A percentile compares a stretch with the other conserved stretches of the same genome.
phyloP scores from a whole-genome alignment of 2,329 filamentous ascomycete genomes.

The Fusarium sacchari region DNA sequence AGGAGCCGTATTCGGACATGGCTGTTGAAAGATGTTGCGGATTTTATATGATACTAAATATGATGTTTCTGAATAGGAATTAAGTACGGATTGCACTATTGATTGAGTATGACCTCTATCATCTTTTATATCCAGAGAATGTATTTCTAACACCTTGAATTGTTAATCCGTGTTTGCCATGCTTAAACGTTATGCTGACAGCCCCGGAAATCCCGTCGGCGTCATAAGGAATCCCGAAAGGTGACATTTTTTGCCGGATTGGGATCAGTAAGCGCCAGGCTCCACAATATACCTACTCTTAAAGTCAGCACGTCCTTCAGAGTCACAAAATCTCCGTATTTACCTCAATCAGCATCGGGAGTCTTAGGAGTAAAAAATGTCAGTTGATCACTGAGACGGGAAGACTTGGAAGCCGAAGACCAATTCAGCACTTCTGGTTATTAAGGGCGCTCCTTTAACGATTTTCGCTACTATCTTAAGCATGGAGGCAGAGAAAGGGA shows the following conservation, averaged over 20 bases:
- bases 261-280: background rate
- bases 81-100: fast-evolving
- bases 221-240: background rate
- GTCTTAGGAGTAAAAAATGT: background rate
- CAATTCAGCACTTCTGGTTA: background rate
- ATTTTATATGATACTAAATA: background rate
- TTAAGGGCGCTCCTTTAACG: background rate
- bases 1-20: constrained; percentile 2
- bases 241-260: background rate
- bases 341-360: background rate
- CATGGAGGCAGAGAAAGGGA: no score
- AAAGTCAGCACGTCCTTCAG: background rate
- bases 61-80: fast-evolving
- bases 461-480: background rate
- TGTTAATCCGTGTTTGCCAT: background rate
- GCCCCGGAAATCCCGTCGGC: constrained; percentile 1
- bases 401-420: background rate
- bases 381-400: background rate
- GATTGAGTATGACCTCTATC: fast-evolving
- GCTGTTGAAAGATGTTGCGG: fast-evolving
- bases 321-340: background rate
- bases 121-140: fast-evolving
- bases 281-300: background rate
- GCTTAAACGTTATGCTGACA: background rate
- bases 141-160: fast-evolving